Conservation (phyloP, 208 protist species). For the Strigomonas galati region DNA sequence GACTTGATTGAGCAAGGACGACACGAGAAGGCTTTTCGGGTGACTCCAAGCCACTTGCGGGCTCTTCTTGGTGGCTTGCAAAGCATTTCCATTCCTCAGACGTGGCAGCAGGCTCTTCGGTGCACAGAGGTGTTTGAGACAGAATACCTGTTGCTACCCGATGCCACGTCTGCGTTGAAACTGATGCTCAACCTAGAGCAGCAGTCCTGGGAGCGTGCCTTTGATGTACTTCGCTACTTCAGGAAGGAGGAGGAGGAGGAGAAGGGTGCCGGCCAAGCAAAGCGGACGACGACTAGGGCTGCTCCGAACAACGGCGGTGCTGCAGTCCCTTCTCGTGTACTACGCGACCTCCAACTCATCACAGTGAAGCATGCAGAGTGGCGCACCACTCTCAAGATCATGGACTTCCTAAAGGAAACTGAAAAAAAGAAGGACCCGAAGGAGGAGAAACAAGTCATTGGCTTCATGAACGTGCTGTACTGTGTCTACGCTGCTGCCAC, state of each 20-base stretch:
- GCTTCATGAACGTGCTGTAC: constrained; percentile 80
- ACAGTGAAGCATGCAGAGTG: constrained; percentile 64
- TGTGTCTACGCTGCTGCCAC: constrained; percentile 61
- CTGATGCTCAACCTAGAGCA: constrained; percentile 64
- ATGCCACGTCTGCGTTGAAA: constrained; percentile 44
- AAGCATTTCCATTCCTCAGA: constrained; percentile 52
- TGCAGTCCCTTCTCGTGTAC: constrained; percentile 19
- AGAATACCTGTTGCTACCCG: constrained; percentile 24
- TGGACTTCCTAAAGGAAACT: constrained; percentile 9
- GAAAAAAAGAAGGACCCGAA: not conserved
- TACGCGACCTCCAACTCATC: constrained; percentile 72
- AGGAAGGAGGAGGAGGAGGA: not conserved
- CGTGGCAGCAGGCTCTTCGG: constrained; percentile 49
- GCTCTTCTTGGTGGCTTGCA: constrained; percentile 60
- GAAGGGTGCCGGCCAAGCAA: too few relatives aligned
- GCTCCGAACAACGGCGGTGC: constrained; percentile 1
- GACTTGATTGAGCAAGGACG: constrained; percentile 32
- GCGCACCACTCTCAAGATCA: constrained; percentile 44
- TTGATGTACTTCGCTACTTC: constrained; percentile 53
- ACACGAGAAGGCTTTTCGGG: constrained; percentile 22
- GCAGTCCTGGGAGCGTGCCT: constrained; percentile 65
- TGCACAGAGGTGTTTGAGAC: constrained; percentile 31
- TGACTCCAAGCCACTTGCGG: constrained; percentile 56
- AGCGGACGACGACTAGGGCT: too few relatives aligned
- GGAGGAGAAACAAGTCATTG: constrained; percentile 15